Percentiles rank a stretch among this genome's conserved stretches.
phyloP scores from a whole-genome alignment of 2,329 filamentous ascomycete genomes.

The Ceratocystis cacaofunesta region DNA sequence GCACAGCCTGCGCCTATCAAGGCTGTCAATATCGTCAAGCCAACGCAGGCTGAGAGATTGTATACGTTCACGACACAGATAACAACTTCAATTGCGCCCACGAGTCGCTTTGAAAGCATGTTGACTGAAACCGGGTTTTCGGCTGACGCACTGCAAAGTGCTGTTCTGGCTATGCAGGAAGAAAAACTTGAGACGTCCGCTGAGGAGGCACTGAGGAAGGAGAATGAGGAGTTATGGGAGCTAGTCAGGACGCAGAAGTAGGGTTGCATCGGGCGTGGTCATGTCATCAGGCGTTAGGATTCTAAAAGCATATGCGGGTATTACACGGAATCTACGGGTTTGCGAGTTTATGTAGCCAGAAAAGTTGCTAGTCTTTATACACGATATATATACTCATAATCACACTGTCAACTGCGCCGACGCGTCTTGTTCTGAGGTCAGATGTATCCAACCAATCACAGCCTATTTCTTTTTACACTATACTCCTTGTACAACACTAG shows the following conservation, averaged over 20 bases:
- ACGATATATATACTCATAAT: background rate
- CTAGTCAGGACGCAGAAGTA: conserved; percentile 27
- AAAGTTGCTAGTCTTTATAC: background rate
- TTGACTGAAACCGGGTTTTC: conserved; percentile 35
- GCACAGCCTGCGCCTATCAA: conserved; percentile 5
- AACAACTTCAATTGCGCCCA: conserved; percentile 24
- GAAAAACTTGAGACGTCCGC: conserved; percentile 10
- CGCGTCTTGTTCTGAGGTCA: too few relatives aligned
- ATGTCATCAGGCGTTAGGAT: background rate
- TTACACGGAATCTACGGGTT: background rate
- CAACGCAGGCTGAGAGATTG: conserved; percentile 49
- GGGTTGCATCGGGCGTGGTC: conserved; percentile 18
- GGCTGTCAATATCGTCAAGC: conserved; percentile 57
- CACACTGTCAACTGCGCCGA: too few relatives aligned
- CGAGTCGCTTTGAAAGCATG: conserved; percentile 33
- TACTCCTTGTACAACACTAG: background rate
- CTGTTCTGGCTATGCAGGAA: conserved; percentile 26
- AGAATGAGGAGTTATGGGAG: conserved; percentile 28
- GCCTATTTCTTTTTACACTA: background rate
- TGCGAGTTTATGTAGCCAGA: background rate
- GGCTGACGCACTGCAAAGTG: conserved; percentile 33
- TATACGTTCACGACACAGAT: conserved; percentile 55
- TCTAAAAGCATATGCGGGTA: background rate
- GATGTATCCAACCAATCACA: background rate
- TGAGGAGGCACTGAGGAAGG: conserved; percentile 16